phyloP scores from a whole-genome alignment of 106 monocot genomes.

The Phalaenopsis equestris region DNA sequence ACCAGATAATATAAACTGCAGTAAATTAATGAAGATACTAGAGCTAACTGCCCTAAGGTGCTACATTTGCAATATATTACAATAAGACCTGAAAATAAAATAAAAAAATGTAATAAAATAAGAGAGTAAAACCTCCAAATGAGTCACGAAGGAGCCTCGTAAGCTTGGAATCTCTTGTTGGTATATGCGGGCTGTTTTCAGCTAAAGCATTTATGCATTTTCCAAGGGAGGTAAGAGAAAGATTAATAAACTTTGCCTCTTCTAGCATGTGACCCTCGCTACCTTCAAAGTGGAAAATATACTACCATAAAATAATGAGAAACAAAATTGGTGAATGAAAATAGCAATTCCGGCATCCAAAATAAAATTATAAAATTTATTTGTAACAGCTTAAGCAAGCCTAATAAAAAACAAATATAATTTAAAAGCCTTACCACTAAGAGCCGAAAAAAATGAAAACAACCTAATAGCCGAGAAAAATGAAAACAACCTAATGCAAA shows the following conservation, averaged over 20 bases:
- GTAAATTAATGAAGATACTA: not conserved
- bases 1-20: not conserved
- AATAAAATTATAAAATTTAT: not conserved
- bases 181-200: slow-evolving; percentile 75
- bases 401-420: not conserved
- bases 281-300: slow-evolving; percentile 35
- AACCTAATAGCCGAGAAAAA: not conserved
- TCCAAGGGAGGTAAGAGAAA: slow-evolving; percentile 71
- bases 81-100: not conserved
- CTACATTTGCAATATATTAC: not conserved
- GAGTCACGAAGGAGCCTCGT: slow-evolving; percentile 80
- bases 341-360: not conserved
- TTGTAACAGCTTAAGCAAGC: not conserved
- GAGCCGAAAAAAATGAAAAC: not conserved
- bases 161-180: slow-evolving; percentile 78
- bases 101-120: not conserved
- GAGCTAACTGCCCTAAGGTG: not conserved
- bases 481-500: not conserved
- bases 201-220: slow-evolving; percentile 86
- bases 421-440: not conserved
- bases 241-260: slow-evolving; percentile 84
- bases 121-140: slow-evolving; percentile 57
- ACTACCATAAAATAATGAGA: not conserved
- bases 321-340: slow-evolving; percentile 7
- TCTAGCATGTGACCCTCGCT: slow-evolving; percentile 85